Conservation (phyloP, 106 monocot genomes). For the Acorus calamus region DNA sequence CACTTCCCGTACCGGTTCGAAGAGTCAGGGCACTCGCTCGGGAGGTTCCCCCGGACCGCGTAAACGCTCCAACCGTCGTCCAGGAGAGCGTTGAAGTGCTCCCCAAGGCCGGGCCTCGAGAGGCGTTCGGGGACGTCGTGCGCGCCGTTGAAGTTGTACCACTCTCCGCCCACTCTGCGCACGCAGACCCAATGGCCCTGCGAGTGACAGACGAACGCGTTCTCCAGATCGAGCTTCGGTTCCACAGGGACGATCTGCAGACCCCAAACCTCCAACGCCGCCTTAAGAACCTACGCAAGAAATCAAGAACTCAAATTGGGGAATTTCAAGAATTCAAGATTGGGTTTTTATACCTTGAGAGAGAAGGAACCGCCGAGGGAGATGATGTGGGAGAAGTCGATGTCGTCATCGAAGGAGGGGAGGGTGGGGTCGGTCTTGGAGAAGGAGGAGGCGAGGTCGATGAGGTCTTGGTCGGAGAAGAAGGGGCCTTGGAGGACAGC, state of each 20-base stretch:
- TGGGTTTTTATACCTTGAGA: constrained; percentile 60
- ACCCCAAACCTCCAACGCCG: constrained; percentile 87
- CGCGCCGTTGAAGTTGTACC: constrained; percentile 97
- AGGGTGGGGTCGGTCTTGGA: constrained; percentile 47
- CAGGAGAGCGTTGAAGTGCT: constrained; percentile 72
- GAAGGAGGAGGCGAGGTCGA: constrained; percentile 75
- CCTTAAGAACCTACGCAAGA: constrained; percentile 56
- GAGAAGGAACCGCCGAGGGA: constrained; percentile 86
- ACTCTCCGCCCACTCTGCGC: constrained; percentile 80
- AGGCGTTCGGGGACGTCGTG: constrained; percentile 87
- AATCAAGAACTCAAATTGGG: no score
- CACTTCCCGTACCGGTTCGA: constrained; percentile 76
- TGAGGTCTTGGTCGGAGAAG: constrained; percentile 85
- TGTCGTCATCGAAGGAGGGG: constrained; percentile 7
- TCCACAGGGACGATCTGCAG: constrained; percentile 66
- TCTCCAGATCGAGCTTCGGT: constrained; percentile 73
- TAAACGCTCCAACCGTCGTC: constrained; percentile 89
- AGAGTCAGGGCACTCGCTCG: constrained; percentile 62
- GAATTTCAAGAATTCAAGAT: background rate
- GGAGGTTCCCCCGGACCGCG: constrained; percentile 78
- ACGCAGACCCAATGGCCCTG: constrained; percentile 96
- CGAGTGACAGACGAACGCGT: constrained; percentile 84
- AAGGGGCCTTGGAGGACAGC: constrained; percentile 84
- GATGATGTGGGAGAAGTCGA: constrained; percentile 72
- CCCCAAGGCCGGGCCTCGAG: constrained; percentile 80